Base-by-base conservation (phyloP, 2,329 filamentous ascomycete genomes). In the Neurospora crassa region DNA sequence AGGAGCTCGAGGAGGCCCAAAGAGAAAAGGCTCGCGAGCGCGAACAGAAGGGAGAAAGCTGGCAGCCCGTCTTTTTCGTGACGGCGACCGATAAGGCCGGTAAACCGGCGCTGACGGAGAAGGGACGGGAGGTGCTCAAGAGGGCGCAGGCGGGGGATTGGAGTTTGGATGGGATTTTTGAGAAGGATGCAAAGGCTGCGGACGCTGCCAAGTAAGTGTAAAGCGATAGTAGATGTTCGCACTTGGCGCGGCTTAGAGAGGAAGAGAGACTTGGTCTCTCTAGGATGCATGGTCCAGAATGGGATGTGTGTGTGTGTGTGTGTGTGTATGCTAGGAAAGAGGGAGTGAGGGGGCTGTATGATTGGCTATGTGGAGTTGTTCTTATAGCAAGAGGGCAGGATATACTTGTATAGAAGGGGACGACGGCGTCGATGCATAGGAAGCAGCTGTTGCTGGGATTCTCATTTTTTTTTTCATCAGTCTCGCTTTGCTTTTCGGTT, bases 1-100 rank as follows among this genome's bases (percentile, higher is more conserved):
- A 93, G 72, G 93, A 97, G 77, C 88, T 99, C 12, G 96, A 99
- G 81, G 96, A 99, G 80, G 86, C 86, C 63, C 96, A 99, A 82
- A 87, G 96, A 41, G 88, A 92, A 77, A 95, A 93, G 82, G 94
- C 93, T 1, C 89, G 93, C 34, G 89, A 95, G 78, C 87, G 96
- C 63, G 91, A 95, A 78, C 86, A 86, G 67, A 86, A 86, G 16
- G 88, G 89, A 14, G 86, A 88, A 72, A 87, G 88, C 42, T 99
- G 92, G 90, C 85, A 90, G 75, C 96, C 96, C n/a, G 86, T 93
- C 63, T 99, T 97, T 82, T 99, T 99, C 29, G 74, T 74, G 47
- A 73, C 76, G 45, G 74, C 74, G 6, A 75, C 74, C 2, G 75
- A 77, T 67, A 75, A 76, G 71, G 75, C 72, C 1, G 76, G 76